Evolutionary conservation across 176 grass and related monocot genomes (phyloP).

Genomic region (Ensete glaucum): DNA sequence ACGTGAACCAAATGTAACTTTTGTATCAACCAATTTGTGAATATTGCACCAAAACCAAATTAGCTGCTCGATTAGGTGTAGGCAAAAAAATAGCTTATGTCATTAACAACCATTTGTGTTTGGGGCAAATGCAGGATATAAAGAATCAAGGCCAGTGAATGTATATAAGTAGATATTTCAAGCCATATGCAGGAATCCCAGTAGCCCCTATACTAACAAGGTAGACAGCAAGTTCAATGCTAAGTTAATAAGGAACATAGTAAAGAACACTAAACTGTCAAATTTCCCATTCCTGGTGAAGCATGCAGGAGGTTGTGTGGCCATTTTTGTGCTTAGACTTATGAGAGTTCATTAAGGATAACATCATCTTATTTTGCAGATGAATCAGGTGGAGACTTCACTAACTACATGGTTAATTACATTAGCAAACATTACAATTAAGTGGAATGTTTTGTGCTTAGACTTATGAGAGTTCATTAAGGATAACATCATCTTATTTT

Average conservation of each 20-base stretch:
- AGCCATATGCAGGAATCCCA: too few species aligned
- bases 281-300: conserved; percentile 10
- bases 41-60: too few species aligned
- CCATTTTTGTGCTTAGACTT: conserved; percentile 14
- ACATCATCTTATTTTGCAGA: conserved; percentile 19
- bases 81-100: too few species aligned
- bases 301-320: conserved; percentile 14
- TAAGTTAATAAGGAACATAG: neutral
- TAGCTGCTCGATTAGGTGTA: too few species aligned
- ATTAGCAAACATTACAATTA: neutral
- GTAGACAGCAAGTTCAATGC: neutral
- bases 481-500: conserved; percentile 18
- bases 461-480: neutral
- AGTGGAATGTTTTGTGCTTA: neutral
- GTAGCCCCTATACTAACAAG: too few species aligned
- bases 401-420: conserved; percentile 3
- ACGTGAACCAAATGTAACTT: too few species aligned
- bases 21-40: too few species aligned
- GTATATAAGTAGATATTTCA: too few species aligned
- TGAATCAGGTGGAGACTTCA: conserved; percentile 5
- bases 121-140: too few species aligned
- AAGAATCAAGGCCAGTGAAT: too few species aligned
- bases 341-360: conserved; percentile 5
- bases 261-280: conserved; percentile 4
- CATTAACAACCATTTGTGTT: too few species aligned